phyloP scores from a whole-genome alignment of 768 basidiomycete genomes.

The Boletus subparvulus region DNA sequence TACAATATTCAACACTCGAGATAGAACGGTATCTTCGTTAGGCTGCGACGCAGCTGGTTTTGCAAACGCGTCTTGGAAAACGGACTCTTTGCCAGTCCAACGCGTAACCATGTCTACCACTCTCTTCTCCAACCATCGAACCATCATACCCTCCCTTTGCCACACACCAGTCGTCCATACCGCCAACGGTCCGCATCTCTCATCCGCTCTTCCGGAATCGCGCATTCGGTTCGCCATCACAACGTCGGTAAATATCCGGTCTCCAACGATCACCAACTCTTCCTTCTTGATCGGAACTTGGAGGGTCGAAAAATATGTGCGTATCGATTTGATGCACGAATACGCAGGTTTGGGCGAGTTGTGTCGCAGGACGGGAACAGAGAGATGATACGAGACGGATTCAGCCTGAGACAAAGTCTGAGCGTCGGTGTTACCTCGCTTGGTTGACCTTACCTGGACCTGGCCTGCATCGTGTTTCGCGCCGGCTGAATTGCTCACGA shows the following conservation, averaged over 20 bases:
- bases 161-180: slow-evolving; percentile 74
- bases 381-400: too few relatives aligned
- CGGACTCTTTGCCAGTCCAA: slow-evolving; percentile 28
- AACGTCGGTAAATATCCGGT: slow-evolving; percentile 90
- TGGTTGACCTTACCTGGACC: slow-evolving; percentile 61
- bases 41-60: not conserved
- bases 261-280: slow-evolving; percentile 82
- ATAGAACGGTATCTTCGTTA: not conserved
- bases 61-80: not conserved
- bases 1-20: not conserved
- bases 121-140: slow-evolving; percentile 59
- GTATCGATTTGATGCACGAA: slow-evolving; percentile 69
- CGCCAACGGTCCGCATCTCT: slow-evolving; percentile 51
- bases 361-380: slow-evolving; percentile 86
- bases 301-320: slow-evolving; percentile 70
- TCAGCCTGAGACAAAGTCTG: slow-evolving; percentile 61
- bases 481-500: slow-evolving; percentile 95
- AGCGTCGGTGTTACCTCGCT: not conserved
- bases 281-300: slow-evolving; percentile 54
- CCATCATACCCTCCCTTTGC: slow-evolving; percentile 57
- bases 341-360: slow-evolving; percentile 74
- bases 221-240: slow-evolving; percentile 79
- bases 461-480: slow-evolving; percentile 72
- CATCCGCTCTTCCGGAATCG: slow-evolving; percentile 7
- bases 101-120: slow-evolving; percentile 48